Base-by-base conservation (phyloP, 2,329 filamentous ascomycete genomes). In the Ophiosphaerella herpotricha region DNA sequence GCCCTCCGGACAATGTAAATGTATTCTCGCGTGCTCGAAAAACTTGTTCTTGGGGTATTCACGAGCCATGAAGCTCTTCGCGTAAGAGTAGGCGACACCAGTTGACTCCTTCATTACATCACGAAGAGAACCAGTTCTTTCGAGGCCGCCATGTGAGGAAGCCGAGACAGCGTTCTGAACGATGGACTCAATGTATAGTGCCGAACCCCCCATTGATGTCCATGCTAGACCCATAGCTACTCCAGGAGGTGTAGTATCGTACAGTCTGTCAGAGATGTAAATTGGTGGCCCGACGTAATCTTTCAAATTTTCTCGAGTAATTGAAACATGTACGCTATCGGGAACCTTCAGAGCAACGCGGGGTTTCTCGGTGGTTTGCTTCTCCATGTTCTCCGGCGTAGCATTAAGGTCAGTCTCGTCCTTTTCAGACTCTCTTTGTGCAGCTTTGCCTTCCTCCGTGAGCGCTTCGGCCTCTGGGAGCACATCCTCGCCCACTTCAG, bases 61-160 rank as follows among this genome's bases (percentile, higher is more conserved):
- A 67, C 85, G 87, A 7, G 88, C 91, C 82, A 97, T 86, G 52
- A 93, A 80, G 1, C 91, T 87, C 78, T 97, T 97, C 66, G 91
- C 87, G 68, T 96, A 99, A 0, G 91, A 96, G 78, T 99, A 97
- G 39, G 94, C 95, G 58, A 99, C 97, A 2, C 85, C 81, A 0
- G 91, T 94, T 2, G 92, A 97, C 76, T 99, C 94, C 77, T 97
- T 97, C 95, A 99, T 99, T 34, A 99, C 94, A 13, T 85, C 85
- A 78, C 96, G 94, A 41, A 99, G 82, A 70, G 97, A 97, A 51
- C 94, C 94, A 0, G 94, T 99, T 52, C 92, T 91, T 68, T 96
- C 90, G 37, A 99, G 80, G 14, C 88, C 85, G 6, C 93, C 88
- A 14, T 88, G 83, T 23, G 90, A 93, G 50, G 82, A 82, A 24